Evolutionary conservation across 2,329 filamentous ascomycete species (phyloP).

Genomic region (Paecilomyces variotii): DNA sequence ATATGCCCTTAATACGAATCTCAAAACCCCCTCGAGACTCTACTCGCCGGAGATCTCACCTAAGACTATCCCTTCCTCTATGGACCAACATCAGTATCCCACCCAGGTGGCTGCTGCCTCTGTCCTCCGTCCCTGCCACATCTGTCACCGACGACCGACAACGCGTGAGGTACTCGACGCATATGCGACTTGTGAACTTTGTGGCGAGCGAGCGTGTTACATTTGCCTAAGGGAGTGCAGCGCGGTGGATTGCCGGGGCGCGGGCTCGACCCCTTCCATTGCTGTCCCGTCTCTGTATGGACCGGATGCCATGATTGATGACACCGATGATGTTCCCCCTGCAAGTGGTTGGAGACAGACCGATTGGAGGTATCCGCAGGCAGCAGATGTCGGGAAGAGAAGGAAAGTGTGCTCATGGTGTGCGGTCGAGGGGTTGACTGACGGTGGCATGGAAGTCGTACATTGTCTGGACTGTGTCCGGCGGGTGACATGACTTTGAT

Average conservation of each 20-base stretch:
- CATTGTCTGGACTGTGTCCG: slow-evolving; percentile 30
- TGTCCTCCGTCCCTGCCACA: slow-evolving; percentile 32
- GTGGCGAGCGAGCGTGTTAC: slow-evolving; percentile 31
- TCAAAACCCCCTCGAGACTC: slow-evolving; percentile 6
- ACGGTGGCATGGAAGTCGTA: slow-evolving; percentile 28
- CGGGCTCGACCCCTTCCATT: not conserved
- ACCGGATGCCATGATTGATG: not conserved
- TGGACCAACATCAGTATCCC: slow-evolving; percentile 7
- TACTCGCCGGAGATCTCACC: slow-evolving; percentile 20
- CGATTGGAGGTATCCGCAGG: slow-evolving; percentile 2
- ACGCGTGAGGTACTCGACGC: slow-evolving; percentile 32
- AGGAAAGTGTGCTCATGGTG: slow-evolving; percentile 33
- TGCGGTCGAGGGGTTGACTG: slow-evolving; percentile 31
- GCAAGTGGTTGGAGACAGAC: not conserved
- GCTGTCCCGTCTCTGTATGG: not conserved
- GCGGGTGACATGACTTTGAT: slow-evolving; percentile 1
- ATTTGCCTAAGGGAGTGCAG: slow-evolving; percentile 36
- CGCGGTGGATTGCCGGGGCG: slow-evolving; percentile 18
- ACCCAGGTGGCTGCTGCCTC: slow-evolving; percentile 12
- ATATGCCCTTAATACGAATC: slow-evolving; percentile 14
- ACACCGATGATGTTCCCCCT: not conserved
- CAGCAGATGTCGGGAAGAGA: slow-evolving; percentile 1
- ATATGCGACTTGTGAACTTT: slow-evolving; percentile 35
- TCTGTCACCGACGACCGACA: slow-evolving; percentile 34
- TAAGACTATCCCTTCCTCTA: slow-evolving; percentile 16